Evolutionary conservation across 345 rosid species (phyloP).

Genomic region (Salix viminalis): DNA sequence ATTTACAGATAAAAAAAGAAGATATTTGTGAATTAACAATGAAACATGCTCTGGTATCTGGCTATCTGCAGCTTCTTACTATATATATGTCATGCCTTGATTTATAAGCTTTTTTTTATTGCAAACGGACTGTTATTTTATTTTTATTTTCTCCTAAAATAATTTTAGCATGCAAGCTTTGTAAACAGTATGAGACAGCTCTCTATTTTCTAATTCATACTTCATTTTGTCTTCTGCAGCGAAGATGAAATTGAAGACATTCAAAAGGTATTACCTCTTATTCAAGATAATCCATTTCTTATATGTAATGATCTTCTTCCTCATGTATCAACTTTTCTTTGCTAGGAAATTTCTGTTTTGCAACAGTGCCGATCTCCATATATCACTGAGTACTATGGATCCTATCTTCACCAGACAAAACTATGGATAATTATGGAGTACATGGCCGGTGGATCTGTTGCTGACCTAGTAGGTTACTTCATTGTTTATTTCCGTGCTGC

Average conservation of each 20-base stretch:
- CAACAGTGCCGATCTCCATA: constrained; percentile 93
- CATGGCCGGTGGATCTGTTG: constrained; percentile 99
- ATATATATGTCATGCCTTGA: not conserved
- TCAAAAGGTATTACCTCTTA: constrained; percentile 66
- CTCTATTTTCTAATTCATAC: constrained; percentile 14
- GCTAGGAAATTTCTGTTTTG: constrained; percentile 92
- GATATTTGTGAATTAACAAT: not conserved
- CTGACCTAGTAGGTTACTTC: constrained; percentile 87
- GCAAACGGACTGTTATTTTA: not conserved
- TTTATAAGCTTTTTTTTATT: not conserved
- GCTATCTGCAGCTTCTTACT: not conserved
- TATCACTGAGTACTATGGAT: constrained; percentile 95
- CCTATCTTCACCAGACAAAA: constrained; percentile 94
- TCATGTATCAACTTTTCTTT: constrained; percentile 24
- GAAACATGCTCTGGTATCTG: not conserved
- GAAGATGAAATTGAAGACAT: constrained; percentile 99
- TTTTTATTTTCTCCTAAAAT: not conserved
- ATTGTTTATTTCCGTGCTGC: constrained; percentile 14
- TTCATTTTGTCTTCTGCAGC: constrained; percentile 43
- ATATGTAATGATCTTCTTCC: constrained; percentile 12
- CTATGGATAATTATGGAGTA: constrained; percentile 98
- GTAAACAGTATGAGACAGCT: not conserved
- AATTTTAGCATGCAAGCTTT: not conserved
- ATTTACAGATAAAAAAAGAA: not conserved
- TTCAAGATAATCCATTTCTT: constrained; percentile 9